A percentile compares a stretch with the other conserved stretches of the same genome.
phyloP scores from a whole-genome alignment of 2,329 filamentous ascomycete genomes.

The Fusarium mundagurra region DNA sequence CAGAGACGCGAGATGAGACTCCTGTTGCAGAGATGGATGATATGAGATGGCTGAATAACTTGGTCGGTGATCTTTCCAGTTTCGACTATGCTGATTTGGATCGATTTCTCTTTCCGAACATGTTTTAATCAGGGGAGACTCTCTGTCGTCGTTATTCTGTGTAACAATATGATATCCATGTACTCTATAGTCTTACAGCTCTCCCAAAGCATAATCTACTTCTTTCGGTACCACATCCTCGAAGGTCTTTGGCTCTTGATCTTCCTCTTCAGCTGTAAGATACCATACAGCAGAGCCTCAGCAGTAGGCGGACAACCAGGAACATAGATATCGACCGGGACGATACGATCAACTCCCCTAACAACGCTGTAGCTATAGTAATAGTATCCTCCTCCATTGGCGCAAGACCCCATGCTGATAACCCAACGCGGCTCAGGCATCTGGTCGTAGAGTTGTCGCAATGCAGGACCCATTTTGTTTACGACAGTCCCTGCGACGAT shows the following conservation, averaged over 20 bases:
- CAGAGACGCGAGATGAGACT: conserved; percentile 7
- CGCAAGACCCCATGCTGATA: conserved; percentile 76
- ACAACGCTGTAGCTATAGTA: conserved; percentile 77
- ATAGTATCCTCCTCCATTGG: conserved; percentile 78
- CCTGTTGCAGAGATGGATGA: conserved; percentile 30
- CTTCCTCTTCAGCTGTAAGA: conserved; percentile 77
- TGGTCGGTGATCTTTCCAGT: conserved; percentile 56
- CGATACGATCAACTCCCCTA: conserved; percentile 71
- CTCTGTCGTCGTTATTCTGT: rapidly evolving
- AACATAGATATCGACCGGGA: conserved; percentile 75
- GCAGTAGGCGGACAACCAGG: conserved; percentile 67
- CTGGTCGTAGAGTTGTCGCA: conserved; percentile 73
- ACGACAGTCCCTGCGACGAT: conserved; percentile 73
- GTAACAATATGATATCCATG: background rate
- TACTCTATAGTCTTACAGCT: background rate
- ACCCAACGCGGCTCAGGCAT: conserved; percentile 73
- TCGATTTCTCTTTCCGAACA: conserved; percentile 46
- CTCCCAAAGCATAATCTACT: background rate
- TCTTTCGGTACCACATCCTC: conserved; percentile 64
- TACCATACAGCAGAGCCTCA: conserved; percentile 62
- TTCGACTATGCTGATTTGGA: conserved; percentile 57
- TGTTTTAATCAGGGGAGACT: background rate
- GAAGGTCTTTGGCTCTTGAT: conserved; percentile 63
- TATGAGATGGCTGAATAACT: conserved; percentile 51
- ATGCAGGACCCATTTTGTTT: conserved; percentile 74